Base-by-base conservation (phyloP, 2,329 filamentous ascomycete species). In the Phaeosphaeriaceae sp. region DNA sequence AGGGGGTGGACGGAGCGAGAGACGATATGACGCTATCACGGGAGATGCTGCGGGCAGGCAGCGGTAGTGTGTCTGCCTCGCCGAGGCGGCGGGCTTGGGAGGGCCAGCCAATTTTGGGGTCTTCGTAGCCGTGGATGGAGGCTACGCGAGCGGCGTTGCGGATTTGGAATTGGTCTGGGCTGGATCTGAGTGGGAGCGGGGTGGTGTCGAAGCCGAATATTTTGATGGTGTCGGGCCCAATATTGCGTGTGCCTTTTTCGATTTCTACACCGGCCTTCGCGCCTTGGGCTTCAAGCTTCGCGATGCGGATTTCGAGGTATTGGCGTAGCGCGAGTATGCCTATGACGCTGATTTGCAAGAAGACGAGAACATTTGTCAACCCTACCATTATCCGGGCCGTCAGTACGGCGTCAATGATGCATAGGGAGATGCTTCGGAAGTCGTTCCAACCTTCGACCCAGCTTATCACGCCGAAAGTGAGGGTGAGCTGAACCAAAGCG, bases 261-360 rank as follows among this genome's bases (percentile, higher is more conserved):
- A 23, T 8, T 4, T 8, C 23, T 9, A 3, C 16, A 29, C 48
- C 7, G 6, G 42, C 46, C 2, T 16, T 40, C 9, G 23, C 37
- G 12, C 33, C 37, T 20, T 43, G 33, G 3, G 44, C 40, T 20
- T 54, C 47, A 3, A 48, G 49, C 21, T 60, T 58, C 5, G 64
- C 63, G 11, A 69, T 64, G 34, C 62, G 56, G 17, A 58, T 56
- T 45, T 69, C 66, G n/a, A 69, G 44, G 53, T 61, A 68, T 3
- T 48, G 42, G 16, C 66, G 48, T 13, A 68, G 41, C 3, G 52
- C 58, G 1, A 66, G 29, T n/a, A 68, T 29, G 11, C 50, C 58
- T 6, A 52, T 56, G 1, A 64, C 54, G 21, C 53, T 56, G 32
- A 68, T 49, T 23, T 67, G 64, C 2, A 61, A 7, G 52, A 66